Evolutionary conservation across 2,329 filamentous ascomycete species (phyloP), one percentile per base, ranked within the genome.

Genomic region (Cladosporium phlei): DNA sequence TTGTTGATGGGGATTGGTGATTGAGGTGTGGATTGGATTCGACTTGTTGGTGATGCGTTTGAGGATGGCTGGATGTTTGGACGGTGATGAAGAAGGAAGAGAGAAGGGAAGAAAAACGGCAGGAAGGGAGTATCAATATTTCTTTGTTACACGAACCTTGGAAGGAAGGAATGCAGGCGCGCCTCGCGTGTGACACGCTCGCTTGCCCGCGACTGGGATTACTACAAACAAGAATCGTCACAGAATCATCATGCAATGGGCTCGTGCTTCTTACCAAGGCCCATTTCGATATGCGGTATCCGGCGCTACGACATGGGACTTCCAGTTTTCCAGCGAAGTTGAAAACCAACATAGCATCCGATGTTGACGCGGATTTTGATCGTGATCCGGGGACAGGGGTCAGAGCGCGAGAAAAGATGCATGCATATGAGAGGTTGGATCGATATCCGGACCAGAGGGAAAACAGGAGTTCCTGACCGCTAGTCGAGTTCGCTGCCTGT

Each of bases 151-250:
- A 45, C 27, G 30, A 27, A 45, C n/a, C n/a, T n/a, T n/a, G n/a
- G n/a, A n/a, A n/a, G n/a, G n/a, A n/a, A n/a, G 32, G 40, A 45
- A 45, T 45, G 40, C 40, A 35, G 32, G n/a, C 38, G 28, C 38
- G 38, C 24, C 28, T 14, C 38, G 28, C 38, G 38, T 32, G 38
- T 42, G 28, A 24, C 27, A 24, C 20, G 27, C 28, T 32, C 32
- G 14, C n/a, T n/a, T n/a, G n/a, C n/a, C n/a, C n/a, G 32, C 25
- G 7, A 33, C 16, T 21, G 21, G 29, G 40, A n/a, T n/a, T n/a
- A n/a, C n/a, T 27, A 28, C 40, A 37, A 45, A 45, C 40, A 37
- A 33, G 40, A 27, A 27, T 27, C 22, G 40, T 33, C 32, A 35
- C 20, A 12, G n/a, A 20, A 20, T 24, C 40, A 33, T 45, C 40